Evolutionary conservation across 768 basidiomycete genomes (phyloP), one percentile per base, ranked within the genome.

Genomic region (Xerocomus brunneocitrinus): DNA sequence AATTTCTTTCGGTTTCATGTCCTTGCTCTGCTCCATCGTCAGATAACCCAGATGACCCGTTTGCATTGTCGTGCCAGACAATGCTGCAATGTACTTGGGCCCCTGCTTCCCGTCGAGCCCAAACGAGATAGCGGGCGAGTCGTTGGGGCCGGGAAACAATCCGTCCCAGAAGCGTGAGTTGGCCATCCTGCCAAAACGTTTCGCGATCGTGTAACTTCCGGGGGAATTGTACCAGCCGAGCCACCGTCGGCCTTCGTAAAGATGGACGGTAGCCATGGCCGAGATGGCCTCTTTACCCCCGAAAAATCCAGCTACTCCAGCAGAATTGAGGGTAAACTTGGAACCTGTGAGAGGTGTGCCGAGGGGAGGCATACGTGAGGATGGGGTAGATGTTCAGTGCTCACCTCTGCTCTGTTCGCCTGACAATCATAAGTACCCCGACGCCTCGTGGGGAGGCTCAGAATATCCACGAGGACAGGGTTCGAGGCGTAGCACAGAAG

Each of bases 151-250:
- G 4, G 71, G 72, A 47, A 67, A 73, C 0, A 73, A 39, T 8
- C 66, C 69, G 42, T 64, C 59, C 71, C 71, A 73, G 39, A 71
- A 55, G 8, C 61, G 61, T 3, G 62, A 60, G 22, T 63, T 59
- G 0, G 72, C 70, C 47, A 72, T 56, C 25, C 60, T 50, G 6
- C 68, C 70, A 39, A 70, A 72, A 16, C 55, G 58, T 54, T 63
- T 73, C 8, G 70, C 71, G 34, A 73, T 41, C 0, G 53, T 59
- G 49, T 67, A 66, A 44, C 68, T 68, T 8, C 72, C 71, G 0
- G 72, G 72, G 6, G 71, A 67, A 25, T 72, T 72, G 45, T 58
- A 73, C 67, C 66, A 73, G 1, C 71, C 71, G 5, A 73, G 54
- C 64, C 62, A 73, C 19, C 59, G 64, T 49, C 68, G 59, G 4